Conservation (phyloP, 345 rosid genomes). For the Kandelia obovata region DNA sequence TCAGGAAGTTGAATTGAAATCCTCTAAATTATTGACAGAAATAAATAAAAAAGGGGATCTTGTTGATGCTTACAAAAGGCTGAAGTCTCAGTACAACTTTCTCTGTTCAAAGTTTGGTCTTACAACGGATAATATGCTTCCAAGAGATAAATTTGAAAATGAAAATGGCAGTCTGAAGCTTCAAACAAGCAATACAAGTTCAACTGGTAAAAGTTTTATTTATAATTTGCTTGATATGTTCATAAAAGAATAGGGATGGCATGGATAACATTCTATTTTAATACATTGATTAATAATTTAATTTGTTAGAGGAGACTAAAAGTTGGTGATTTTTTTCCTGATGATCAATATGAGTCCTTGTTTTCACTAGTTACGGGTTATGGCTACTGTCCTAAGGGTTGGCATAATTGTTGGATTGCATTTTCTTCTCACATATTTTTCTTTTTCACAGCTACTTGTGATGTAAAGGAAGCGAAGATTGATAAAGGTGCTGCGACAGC, state of each 20-base stretch:
- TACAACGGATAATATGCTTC: slow-evolving; percentile 38
- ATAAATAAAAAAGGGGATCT: slow-evolving; percentile 40
- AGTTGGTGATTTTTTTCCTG: background rate
- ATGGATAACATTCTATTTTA: background rate
- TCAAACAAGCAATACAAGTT: slow-evolving; percentile 28
- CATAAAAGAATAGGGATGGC: background rate
- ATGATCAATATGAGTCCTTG: no score
- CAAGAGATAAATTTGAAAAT: slow-evolving; percentile 29
- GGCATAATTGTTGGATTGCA: slow-evolving; percentile 4
- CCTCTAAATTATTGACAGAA: slow-evolving; percentile 42
- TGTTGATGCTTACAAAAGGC: slow-evolving; percentile 44
- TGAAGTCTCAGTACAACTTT: slow-evolving; percentile 63
- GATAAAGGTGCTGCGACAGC: slow-evolving; percentile 27
- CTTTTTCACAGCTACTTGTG: slow-evolving; percentile 19
- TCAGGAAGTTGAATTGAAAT: slow-evolving; percentile 37
- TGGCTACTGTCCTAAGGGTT: background rate
- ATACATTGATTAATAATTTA: slow-evolving; percentile 2
- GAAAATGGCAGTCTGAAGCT: slow-evolving; percentile 33
- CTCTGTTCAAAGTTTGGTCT: slow-evolving; percentile 51
- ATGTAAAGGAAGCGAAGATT: slow-evolving; percentile 27
- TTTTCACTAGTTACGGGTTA: no score
- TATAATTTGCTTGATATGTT: background rate
- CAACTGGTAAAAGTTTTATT: slow-evolving; percentile 39
- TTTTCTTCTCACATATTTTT: slow-evolving; percentile 12
- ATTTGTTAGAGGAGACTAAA: background rate